A percentile compares a stretch with the other conserved stretches of the same genome.
Evolutionary conservation across 306 rosid species (phyloP).

Genomic region (Rosa lucieae): DNA sequence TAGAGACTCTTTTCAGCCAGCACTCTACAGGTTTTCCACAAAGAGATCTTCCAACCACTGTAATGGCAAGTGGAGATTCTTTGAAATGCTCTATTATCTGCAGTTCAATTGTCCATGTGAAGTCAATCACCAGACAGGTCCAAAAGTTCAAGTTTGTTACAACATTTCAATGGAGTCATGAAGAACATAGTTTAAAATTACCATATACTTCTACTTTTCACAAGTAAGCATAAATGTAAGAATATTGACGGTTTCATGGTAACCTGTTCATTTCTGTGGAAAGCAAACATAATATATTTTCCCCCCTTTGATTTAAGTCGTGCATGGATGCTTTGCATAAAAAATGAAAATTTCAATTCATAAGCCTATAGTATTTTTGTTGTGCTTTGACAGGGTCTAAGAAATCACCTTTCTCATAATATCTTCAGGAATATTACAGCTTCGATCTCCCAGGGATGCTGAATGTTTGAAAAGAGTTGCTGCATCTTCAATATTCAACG

Average conservation of each 20-base stretch:
- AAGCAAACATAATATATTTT: neutral
- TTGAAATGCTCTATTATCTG: conserved; percentile 52
- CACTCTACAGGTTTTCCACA: conserved; percentile 11
- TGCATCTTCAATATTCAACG: conserved; percentile 44
- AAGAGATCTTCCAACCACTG: conserved; percentile 38
- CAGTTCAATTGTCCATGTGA: conserved; percentile 20
- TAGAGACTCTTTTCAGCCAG: conserved; percentile 34
- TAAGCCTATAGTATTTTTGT: no score
- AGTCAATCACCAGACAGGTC: neutral
- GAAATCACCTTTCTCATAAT: conserved; percentile 44
- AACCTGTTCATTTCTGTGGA: neutral
- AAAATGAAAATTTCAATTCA: no score
- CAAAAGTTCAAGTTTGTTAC: neutral
- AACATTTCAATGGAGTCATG: neutral
- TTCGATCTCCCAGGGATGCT: conserved; percentile 33
- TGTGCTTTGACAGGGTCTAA: neutral
- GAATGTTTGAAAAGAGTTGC: conserved; percentile 35
- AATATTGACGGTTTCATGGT: neutral
- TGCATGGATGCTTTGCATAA: no score
- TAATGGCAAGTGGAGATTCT: conserved; percentile 47
- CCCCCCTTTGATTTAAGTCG: no score
- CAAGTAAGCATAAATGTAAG: neutral
- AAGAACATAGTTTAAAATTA: neutral
- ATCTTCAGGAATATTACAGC: conserved; percentile 25
- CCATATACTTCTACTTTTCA: neutral